Evolutionary conservation across 805 yeast species (phyloP).

Genomic region (Kuraishia capsulata): DNA sequence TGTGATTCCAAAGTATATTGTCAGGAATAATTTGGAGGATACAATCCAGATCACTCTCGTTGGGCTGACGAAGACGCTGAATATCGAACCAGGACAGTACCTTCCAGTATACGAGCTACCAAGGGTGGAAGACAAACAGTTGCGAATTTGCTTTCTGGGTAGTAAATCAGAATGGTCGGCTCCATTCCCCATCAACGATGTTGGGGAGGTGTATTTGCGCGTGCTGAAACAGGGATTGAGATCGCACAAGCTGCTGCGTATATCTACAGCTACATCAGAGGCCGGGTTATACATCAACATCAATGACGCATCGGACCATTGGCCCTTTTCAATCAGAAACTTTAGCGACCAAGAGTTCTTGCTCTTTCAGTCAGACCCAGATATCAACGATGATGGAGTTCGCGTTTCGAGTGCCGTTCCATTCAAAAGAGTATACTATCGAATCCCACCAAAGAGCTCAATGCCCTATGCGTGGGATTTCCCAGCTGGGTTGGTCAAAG

Average conservation of each 20-base stretch:
- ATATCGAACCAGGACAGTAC: constrained; percentile 36
- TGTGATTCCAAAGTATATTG: constrained; percentile 72
- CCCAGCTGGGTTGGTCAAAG: constrained; percentile 84
- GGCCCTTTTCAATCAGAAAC: constrained; percentile 93
- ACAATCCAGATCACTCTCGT: constrained; percentile 56
- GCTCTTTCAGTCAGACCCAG: constrained; percentile 81
- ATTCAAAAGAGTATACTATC: constrained; percentile 73
- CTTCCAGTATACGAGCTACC: constrained; percentile 60
- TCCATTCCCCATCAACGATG: constrained; percentile 74
- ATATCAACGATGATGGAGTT: constrained; percentile 54
- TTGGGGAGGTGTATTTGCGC: constrained; percentile 75
- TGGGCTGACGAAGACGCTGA: constrained; percentile 46
- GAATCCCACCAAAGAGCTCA: constrained; percentile 80
- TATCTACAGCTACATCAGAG: constrained; percentile 68
- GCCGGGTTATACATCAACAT: constrained; percentile 76
- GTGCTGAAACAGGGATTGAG: constrained; percentile 45
- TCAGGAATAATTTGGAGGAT: constrained; percentile 52
- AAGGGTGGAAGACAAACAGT: constrained; percentile 45
- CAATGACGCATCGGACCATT: constrained; percentile 59
- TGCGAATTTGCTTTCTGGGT: constrained; percentile 50
- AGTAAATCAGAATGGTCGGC: constrained; percentile 70
- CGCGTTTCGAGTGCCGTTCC: constrained; percentile 39
- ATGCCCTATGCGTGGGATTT: constrained; percentile 99
- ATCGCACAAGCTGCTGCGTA: constrained; percentile 53
- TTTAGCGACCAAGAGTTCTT: constrained; percentile 82